A percentile compares a stretch with the other conserved stretches of the same genome.
These are phyloP conservation scores for Allomyces macrogynus DNA, from an alignment of 192 early-diverging fungal genomes.

Conservation along the genomic window DNA sequence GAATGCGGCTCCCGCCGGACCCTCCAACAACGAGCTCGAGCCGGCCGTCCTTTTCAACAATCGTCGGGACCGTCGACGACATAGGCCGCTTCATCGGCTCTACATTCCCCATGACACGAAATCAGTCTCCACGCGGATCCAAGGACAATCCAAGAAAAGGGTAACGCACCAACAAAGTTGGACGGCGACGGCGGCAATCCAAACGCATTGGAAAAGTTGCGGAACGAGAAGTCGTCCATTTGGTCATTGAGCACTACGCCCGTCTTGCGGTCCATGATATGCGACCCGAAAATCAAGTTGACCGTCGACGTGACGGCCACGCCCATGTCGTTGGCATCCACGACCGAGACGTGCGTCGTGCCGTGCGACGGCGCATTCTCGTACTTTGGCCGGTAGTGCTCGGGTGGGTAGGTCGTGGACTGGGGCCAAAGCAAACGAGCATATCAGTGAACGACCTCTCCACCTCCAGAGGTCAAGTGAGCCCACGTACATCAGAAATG, in stretches of 20 bases:
- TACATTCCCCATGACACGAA: too few species aligned
- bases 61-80: conserved; percentile 39
- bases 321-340: conserved; percentile 10
- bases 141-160: too few species aligned
- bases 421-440: conserved; percentile 31
- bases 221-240: conserved; percentile 81
- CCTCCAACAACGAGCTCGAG: conserved; percentile 50
- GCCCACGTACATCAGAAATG: conserved; percentile 36
- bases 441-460: conserved; percentile 70
- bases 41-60: conserved; percentile 39
- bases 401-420: conserved; percentile 32
- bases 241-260: conserved; percentile 87
- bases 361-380: conserved; percentile 61
- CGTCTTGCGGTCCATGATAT: conserved; percentile 61
- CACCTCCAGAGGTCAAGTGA: conserved; percentile 25
- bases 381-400: conserved; percentile 64
- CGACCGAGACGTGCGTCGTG: conserved; percentile 72
- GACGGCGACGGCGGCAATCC: conserved; percentile 64
- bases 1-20: conserved; percentile 71
- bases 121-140: too few species aligned
- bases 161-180: conserved; percentile 44
- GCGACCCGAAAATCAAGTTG: conserved; percentile 76
- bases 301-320: conserved; percentile 5
- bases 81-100: conserved; percentile 68
- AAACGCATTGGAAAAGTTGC: conserved; percentile 37